Base-by-base conservation (phyloP, 2,329 filamentous ascomycete species). In the Pyrenochaeta sp. region DNA sequence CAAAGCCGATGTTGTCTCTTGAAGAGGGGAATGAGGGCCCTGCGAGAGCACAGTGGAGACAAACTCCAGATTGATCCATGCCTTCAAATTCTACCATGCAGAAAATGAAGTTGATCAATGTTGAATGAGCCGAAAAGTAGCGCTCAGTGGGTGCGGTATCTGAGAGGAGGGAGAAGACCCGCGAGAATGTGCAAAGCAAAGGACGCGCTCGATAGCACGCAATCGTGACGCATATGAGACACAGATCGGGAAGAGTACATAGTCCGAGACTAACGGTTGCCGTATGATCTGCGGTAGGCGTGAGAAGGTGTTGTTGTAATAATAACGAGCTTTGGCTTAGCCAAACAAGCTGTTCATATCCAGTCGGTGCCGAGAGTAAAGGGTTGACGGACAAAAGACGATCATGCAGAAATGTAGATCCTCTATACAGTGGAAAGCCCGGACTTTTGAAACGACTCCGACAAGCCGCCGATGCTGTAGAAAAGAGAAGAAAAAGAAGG, bases 21-120 rank as follows among this genome's bases (percentile, higher is more conserved):
- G n/a, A n/a, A n/a, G n/a, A n/a, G n/a, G n/a, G n/a, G n/a, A n/a
- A n/a, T n/a, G n/a, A n/a, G n/a, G n/a, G n/a, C n/a, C n/a, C n/a
- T n/a, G n/a, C n/a, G n/a, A n/a, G n/a, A n/a, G n/a, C n/a, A n/a
- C n/a, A n/a, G 36, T 17, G 17, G 32, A 35, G 20, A 28, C 28
- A 44, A 28, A 42, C 35, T 47, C 57, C 54, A 58, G 63, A 63
- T 61, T 67, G 58, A 66, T 62, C 8, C 67, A 9, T 44, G 64
- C 52, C 53, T 51, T 47, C 39, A 21, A 28, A 14, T n/a, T 29
- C 40, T 28, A 20, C 42, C 14, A 32, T 34, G 44, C 38, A 38
- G 43, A n/a, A 28, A 17, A 48, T 46, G 47, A 60, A 53, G 58
- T 51, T 65, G 65, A 68, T 65, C 61, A 68, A 65, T 61, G 29